Percentiles rank a stretch among this genome's conserved stretches.
These are phyloP conservation scores for Diplodia corticola DNA, from an alignment of 2,329 filamentous ascomycete species.

Conservation along the genomic window DNA sequence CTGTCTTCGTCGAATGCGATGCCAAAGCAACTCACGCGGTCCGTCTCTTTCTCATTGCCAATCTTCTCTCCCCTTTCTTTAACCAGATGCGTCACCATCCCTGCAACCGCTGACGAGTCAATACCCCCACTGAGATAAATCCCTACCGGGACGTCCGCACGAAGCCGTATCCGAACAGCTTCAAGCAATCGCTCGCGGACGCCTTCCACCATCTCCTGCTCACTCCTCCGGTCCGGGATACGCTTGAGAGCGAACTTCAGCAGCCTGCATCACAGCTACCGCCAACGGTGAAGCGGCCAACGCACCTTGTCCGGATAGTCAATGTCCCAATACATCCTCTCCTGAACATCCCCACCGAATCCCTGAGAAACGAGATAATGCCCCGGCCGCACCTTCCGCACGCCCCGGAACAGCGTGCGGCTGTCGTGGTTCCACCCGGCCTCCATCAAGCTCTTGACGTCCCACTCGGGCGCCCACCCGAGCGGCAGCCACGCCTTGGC, in stretches of 20 bases:
- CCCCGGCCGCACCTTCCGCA: conserved; percentile 41
- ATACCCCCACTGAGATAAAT: conserved; percentile 60
- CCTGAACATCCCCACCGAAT: conserved; percentile 41
- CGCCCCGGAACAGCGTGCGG: conserved; percentile 53
- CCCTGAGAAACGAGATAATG: conserved; percentile 32
- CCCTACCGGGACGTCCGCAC: conserved; percentile 59
- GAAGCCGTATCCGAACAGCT: conserved; percentile 53
- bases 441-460: conserved; percentile 49
- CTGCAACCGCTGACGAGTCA: conserved; percentile 58
- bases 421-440: conserved; percentile 48
- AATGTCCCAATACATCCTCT: conserved; percentile 55
- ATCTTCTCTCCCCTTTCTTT: conserved; percentile 48
- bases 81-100: conserved; percentile 57
- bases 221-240: conserved; percentile 44
- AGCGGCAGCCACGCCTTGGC: conserved; percentile 55
- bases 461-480: conserved; percentile 56
- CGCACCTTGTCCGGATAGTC: conserved; percentile 54
- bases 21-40: conserved; percentile 50
- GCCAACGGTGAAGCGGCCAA: background rate
- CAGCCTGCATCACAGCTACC: background rate
- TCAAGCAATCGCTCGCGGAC: conserved; percentile 55
- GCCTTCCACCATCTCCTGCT: conserved; percentile 53
- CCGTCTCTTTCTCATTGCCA: conserved; percentile 45
- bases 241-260: background rate
- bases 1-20: conserved; percentile 54